phyloP scores from a whole-genome alignment of 257 asterid genomes.

The Craterostigma plantagineum region DNA sequence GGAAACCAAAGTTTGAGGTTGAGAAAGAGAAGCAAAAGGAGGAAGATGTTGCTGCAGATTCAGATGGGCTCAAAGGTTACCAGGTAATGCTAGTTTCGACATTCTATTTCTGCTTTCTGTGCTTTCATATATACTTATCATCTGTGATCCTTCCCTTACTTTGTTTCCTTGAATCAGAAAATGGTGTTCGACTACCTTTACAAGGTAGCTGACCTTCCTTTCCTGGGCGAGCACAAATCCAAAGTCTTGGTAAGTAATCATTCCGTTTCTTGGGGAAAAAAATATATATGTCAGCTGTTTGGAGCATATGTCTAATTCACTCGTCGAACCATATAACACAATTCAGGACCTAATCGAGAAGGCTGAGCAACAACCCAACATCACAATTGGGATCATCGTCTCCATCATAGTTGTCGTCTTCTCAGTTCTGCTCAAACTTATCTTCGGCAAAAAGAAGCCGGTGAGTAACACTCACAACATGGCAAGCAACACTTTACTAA shows the following conservation, averaged over 20 bases:
- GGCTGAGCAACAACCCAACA: constrained; percentile 74
- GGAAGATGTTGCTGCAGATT: constrained; percentile 39
- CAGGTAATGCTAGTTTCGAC: constrained; percentile 27
- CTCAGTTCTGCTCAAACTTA: constrained; percentile 37
- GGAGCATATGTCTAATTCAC: no score
- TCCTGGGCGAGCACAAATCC: constrained; percentile 53
- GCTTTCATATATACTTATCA: no score
- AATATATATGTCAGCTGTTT: no score
- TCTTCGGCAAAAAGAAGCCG: constrained; percentile 76
- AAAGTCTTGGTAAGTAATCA: constrained; percentile 43
- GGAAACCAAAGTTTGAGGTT: constrained; percentile 62
- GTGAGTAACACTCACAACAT: constrained; percentile 13
- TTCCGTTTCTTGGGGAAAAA: background rate
- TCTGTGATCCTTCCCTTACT: no score
- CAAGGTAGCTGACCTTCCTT: constrained; percentile 65
- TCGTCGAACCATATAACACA: no score
- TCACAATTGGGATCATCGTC: constrained; percentile 44
- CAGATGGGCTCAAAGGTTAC: constrained; percentile 55
- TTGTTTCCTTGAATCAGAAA: constrained; percentile 29
- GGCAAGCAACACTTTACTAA: background rate
- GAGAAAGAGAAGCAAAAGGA: constrained; percentile 66
- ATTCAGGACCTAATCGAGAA: constrained; percentile 59
- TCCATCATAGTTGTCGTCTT: constrained; percentile 31
- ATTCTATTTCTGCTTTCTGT: no score
- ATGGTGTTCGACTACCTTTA: constrained; percentile 50